Evolutionary conservation across 1,139 yeast genomes (phyloP).

Genomic region (Hyphopichia burtonii): DNA sequence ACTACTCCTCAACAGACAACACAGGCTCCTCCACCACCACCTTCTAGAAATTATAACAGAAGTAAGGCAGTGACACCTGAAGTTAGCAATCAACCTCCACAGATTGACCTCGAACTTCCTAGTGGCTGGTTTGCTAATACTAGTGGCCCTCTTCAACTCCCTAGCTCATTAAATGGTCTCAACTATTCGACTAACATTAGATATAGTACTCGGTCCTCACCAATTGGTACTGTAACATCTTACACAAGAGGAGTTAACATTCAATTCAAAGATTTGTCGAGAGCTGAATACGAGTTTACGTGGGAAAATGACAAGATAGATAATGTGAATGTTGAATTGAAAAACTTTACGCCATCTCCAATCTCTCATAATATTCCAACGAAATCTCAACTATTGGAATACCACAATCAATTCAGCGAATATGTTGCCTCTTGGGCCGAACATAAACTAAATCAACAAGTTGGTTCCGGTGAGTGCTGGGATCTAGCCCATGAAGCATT

Average conservation of each 20-base stretch:
- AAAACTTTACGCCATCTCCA: slow-evolving; percentile 53
- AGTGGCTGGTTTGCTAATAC: slow-evolving; percentile 47
- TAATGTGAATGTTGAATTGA: slow-evolving; percentile 26
- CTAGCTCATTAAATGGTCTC: slow-evolving; percentile 35
- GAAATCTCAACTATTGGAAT: slow-evolving; percentile 35
- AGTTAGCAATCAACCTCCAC: slow-evolving; percentile 24
- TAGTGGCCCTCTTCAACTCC: slow-evolving; percentile 24
- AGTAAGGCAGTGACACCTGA: slow-evolving; percentile 13
- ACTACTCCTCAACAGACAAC: slow-evolving; percentile 6
- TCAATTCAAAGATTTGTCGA: slow-evolving; percentile 53
- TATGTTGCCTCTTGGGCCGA: slow-evolving; percentile 67
- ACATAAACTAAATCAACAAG: slow-evolving; percentile 50
- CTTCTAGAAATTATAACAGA: slow-evolving; percentile 31
- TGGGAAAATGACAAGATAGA: slow-evolving; percentile 39
- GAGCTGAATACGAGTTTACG: slow-evolving; percentile 41
- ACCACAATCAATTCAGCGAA: slow-evolving; percentile 46
- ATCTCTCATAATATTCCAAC: slow-evolving; percentile 30
- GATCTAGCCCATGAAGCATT: slow-evolving; percentile 69
- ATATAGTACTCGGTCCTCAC: slow-evolving; percentile 12
- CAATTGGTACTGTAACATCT: slow-evolving; percentile 10
- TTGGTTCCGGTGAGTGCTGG: slow-evolving; percentile 81
- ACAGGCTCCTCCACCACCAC: slow-evolving; percentile 37
- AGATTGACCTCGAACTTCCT: slow-evolving; percentile 39
- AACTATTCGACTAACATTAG: slow-evolving; percentile 33
- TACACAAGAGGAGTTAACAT: slow-evolving; percentile 27